A percentile compares a stretch with the other conserved stretches of the same genome.
Evolutionary conservation across 345 rosid species (phyloP).

Genomic region (Carallia brachiata): DNA sequence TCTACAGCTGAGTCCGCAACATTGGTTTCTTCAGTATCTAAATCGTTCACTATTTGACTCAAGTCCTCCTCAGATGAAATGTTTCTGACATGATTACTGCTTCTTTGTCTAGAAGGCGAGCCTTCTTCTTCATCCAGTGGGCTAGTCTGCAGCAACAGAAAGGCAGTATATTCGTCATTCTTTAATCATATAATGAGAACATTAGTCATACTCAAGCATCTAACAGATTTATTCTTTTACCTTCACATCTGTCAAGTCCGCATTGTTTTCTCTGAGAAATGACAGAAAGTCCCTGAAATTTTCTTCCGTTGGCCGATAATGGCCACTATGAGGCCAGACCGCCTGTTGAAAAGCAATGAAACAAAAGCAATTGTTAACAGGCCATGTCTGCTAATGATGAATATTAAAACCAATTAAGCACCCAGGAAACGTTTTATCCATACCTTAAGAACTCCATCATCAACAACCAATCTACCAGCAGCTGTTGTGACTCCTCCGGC

Average conservation of each 20-base stretch:
- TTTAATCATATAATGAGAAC: background rate
- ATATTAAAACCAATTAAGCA: background rate
- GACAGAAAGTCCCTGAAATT: slow-evolving; percentile 70
- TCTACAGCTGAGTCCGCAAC: slow-evolving; percentile 24
- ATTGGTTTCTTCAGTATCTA: slow-evolving; percentile 32
- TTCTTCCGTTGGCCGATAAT: slow-evolving; percentile 85
- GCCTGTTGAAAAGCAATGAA: slow-evolving; percentile 42
- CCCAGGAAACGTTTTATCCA: background rate
- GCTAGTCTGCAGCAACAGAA: slow-evolving; percentile 57
- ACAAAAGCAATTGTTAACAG: slow-evolving; percentile 13
- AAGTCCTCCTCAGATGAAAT: slow-evolving; percentile 61
- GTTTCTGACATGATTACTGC: slow-evolving; percentile 50
- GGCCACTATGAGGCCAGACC: slow-evolving; percentile 99
- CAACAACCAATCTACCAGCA: slow-evolving; percentile 71
- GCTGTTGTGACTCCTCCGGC: slow-evolving; percentile 90
- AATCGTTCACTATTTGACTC: slow-evolving; percentile 24
- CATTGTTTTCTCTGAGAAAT: slow-evolving; percentile 69
- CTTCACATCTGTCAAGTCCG: slow-evolving; percentile 72
- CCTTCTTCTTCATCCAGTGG: slow-evolving; percentile 59
- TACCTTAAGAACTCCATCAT: slow-evolving; percentile 68
- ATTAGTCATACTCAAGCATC: background rate
- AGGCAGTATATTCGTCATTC: slow-evolving; percentile 14
- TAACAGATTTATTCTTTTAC: slow-evolving; percentile 33
- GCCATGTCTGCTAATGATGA: background rate
- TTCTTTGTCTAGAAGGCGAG: slow-evolving; percentile 35